Conservation (phyloP, 345 rosid genomes). For the Orychophragmus violaceus region DNA sequence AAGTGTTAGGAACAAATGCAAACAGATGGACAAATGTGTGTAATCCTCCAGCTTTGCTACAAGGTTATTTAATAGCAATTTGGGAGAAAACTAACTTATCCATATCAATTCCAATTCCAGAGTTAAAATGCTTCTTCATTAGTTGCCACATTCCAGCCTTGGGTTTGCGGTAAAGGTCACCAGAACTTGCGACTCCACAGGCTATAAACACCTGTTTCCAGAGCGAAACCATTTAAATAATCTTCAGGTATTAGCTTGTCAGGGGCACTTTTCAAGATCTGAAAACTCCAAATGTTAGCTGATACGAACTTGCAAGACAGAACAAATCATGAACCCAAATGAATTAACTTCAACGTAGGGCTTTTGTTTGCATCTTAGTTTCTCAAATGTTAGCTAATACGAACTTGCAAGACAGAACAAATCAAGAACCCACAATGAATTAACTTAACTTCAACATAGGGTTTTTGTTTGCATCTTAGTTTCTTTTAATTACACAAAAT, state of each 20-base stretch:
- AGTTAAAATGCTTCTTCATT: slow-evolving; percentile 79
- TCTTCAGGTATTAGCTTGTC: neutral
- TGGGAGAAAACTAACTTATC: slow-evolving; percentile 58
- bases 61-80: too few relatives aligned
- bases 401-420: too few relatives aligned
- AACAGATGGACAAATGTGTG: neutral
- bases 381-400: too few relatives aligned
- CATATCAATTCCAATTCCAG: slow-evolving; percentile 70
- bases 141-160: slow-evolving; percentile 87
- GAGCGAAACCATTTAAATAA: neutral
- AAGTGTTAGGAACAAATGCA: neutral
- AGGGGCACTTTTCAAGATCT: neutral
- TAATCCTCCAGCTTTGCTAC: neutral
- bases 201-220: slow-evolving; percentile 71
- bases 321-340: neutral
- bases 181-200: slow-evolving; percentile 54
- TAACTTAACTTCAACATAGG: neutral
- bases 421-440: too few relatives aligned
- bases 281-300: neutral
- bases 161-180: slow-evolving; percentile 78
- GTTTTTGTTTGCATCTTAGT: neutral
- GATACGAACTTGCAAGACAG: neutral
- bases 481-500: neutral
- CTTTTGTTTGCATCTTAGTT: neutral
- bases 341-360: neutral